A percentile compares a stretch with the other conserved stretches of the same genome.
Conservation (phyloP, 2,329 filamentous ascomycete genomes). For the Trichophyton mentagrophytes region DNA sequence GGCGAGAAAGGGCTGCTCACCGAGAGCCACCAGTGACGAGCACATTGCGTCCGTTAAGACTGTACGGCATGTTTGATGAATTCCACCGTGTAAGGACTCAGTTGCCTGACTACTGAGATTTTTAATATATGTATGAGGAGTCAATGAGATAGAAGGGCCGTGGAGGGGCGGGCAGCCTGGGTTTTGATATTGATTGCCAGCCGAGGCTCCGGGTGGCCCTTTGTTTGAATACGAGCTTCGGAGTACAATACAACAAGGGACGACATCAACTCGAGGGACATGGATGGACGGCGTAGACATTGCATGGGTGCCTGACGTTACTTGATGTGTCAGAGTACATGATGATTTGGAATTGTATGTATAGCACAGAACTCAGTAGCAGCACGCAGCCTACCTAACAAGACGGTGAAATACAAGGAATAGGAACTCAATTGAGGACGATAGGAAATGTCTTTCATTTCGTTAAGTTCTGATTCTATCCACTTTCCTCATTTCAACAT, state of each 20-base stretch:
- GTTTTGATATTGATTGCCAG: too few species aligned
- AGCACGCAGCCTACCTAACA: not conserved
- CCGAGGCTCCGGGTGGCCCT: too few species aligned
- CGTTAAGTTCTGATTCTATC: not conserved
- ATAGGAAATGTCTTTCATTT: not conserved
- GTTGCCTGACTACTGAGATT: not conserved
- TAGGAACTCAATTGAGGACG: not conserved
- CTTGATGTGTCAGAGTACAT: not conserved
- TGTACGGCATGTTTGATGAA: conserved; percentile 45
- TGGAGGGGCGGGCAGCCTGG: not conserved
- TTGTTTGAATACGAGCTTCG: too few species aligned
- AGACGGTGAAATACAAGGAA: not conserved
- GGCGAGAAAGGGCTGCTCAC: conserved; percentile 28
- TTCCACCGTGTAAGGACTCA: not conserved
- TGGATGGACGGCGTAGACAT: too few species aligned
- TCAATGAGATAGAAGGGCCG: not conserved
- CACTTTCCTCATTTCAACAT: not conserved
- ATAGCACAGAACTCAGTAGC: not conserved
- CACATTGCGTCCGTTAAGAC: conserved; percentile 48
- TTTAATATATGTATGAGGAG: not conserved
- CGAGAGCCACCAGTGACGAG: conserved; percentile 52
- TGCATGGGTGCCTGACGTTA: too few species aligned
- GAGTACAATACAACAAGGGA: too few species aligned
- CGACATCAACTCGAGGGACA: too few species aligned
- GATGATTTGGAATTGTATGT: not conserved